Percentiles rank a stretch among this genome's conserved stretches.
Conservation (phyloP, 305 asterid genomes). For the Caryopteris hybrid region DNA sequence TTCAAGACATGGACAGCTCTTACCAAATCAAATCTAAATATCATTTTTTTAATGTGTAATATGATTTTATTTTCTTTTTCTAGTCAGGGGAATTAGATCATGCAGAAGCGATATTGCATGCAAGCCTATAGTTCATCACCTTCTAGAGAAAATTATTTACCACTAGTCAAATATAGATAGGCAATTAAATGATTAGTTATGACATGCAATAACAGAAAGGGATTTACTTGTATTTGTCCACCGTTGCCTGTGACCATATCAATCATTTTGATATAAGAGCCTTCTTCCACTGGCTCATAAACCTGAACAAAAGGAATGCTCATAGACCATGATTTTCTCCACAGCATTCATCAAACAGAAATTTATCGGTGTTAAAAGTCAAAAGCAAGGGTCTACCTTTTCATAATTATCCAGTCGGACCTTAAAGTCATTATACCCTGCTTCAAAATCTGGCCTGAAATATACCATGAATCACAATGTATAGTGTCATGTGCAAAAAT, state of each 20-base stretch:
- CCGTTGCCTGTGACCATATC: slow-evolving; percentile 98
- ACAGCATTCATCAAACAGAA: slow-evolving; percentile 3
- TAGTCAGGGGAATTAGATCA: slow-evolving; percentile 8
- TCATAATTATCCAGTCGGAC: slow-evolving; percentile 90
- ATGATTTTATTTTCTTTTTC: slow-evolving; percentile 1
- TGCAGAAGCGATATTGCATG: not conserved
- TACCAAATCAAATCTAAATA: not conserved
- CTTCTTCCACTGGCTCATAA: slow-evolving; percentile 97
- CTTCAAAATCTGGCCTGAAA: slow-evolving; percentile 98
- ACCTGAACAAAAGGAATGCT: slow-evolving; percentile 43
- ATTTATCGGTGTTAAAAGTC: not conserved
- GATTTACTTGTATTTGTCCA: slow-evolving; percentile 88
- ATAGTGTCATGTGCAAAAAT: slow-evolving; percentile 16
- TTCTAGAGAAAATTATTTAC: slow-evolving; percentile 9
- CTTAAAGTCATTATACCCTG: slow-evolving; percentile 94
- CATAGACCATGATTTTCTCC: slow-evolving; percentile 18
- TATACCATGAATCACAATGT: slow-evolving; percentile 20
- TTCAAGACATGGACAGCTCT: not conserved
- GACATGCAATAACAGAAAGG: slow-evolving; percentile 10
- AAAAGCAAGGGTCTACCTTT: slow-evolving; percentile 51
- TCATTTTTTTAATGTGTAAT: not conserved
- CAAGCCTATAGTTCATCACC: not conserved
- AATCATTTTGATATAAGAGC: slow-evolving; percentile 96
- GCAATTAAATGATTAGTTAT: not conserved
- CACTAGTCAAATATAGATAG: not conserved